A percentile compares a stretch with the other conserved stretches of the same genome.
Conservation (phyloP, 495 filamentous ascomycete species). For the Annulohypoxylon bovei region DNA sequence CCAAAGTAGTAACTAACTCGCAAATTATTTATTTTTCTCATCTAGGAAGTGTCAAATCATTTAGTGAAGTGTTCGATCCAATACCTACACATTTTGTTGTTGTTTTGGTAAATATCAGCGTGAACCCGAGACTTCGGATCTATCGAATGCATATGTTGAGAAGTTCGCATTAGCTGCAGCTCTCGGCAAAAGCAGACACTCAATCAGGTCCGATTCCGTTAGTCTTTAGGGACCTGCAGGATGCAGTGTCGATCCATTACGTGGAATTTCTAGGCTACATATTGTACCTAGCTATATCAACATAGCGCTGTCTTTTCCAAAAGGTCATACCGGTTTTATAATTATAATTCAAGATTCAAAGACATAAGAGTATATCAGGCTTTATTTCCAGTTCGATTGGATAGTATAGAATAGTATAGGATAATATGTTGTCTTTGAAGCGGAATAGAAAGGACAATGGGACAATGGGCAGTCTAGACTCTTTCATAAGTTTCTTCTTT, state of each 20-base stretch:
- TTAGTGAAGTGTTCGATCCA: background rate
- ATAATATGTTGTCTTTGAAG: background rate
- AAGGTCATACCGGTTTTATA: no score
- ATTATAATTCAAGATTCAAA: no score
- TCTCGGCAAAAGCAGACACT: background rate
- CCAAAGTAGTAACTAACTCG: background rate
- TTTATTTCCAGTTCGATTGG: no score
- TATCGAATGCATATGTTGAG: slow-evolving; percentile 29
- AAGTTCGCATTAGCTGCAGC: slow-evolving; percentile 20
- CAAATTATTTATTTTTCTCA: background rate
- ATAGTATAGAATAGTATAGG: no score
- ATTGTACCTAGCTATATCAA: no score
- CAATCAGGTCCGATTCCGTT: slow-evolving; percentile 25
- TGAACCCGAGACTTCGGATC: slow-evolving; percentile 33
- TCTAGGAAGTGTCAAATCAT: background rate
- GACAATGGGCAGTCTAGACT: background rate
- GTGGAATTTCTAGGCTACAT: background rate
- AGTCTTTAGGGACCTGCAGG: slow-evolving; percentile 20
- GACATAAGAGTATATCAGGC: no score
- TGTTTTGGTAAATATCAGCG: slow-evolving; percentile 18
- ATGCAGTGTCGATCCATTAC: slow-evolving; percentile 25
- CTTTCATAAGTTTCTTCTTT: background rate
- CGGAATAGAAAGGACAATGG: background rate
- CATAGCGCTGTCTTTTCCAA: no score
- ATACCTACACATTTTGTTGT: background rate